Base-by-base conservation (phyloP, 2,329 filamentous ascomycete species). In the Alternaria triticina region DNA sequence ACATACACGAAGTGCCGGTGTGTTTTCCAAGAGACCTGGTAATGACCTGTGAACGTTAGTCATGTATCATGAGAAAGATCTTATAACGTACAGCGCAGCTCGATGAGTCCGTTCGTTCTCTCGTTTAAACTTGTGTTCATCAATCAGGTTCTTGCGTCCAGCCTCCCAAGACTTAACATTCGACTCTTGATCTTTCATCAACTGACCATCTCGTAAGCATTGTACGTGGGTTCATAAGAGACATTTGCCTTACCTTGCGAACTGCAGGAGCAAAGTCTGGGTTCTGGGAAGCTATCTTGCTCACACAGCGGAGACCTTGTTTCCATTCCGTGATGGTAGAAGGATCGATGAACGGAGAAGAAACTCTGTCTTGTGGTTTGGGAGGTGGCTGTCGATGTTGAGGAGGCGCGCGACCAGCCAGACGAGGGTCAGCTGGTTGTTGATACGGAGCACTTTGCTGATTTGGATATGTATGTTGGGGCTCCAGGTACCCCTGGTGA, bases 91-190 rank as follows among this genome's bases (percentile, higher is more conserved):
- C 85, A 89, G 70, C 2, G 88, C 84, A 46, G 83, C 83, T 68
- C 88, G 83, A 20, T 88, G 74, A 64, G 84, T 84, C 67, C 82
- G 82, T 65, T 87, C 84, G 54, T 85, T 86, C 61, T 86, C 85
- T 5, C 79, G 81, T 61, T 87, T 80, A 2, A 81, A 78, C n/a
- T 73, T 77, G 61, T 88, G 87, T 61, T 84, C 86, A 30, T 82
- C 77, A 6, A 87, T 71, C 23, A 89, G 74, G 7, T 82, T 84
- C 60, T 85, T 76, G 3, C 87, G 83, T 2, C 83, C 84, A 25
- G 81, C 76, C 80, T 85, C 88, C 83, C 89, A 91, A 67, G 87
- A 84, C 67, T 83, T 83, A 68, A 91, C 88, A 69, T 91, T 86
- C 44, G 84, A 83, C 70, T 88, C 85, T 74, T 91, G 89, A 45